Conservation (phyloP, 768 basidiomycete genomes). For the Leccinum incarnatum region DNA sequence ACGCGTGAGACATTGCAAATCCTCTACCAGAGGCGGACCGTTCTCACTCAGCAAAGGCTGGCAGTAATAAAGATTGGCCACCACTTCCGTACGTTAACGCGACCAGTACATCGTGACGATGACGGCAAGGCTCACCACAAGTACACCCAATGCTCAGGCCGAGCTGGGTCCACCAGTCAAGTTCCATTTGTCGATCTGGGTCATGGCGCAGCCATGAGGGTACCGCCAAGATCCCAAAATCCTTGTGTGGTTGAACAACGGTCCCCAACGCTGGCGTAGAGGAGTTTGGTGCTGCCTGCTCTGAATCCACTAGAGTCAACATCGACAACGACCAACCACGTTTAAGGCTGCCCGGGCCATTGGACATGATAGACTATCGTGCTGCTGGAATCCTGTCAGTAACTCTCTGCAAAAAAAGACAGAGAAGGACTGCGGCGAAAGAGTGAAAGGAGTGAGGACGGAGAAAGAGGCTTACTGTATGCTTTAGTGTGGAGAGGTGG, state of each 20-base stretch:
- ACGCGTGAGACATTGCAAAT: not conserved
- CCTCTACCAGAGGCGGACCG: not conserved
- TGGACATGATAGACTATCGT: conserved; percentile 6
- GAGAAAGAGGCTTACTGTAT: not conserved
- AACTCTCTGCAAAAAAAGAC: not conserved
- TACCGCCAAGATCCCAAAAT: conserved; percentile 34
- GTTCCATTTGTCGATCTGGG: conserved; percentile 35
- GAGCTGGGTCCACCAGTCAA: conserved; percentile 40
- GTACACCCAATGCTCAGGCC: conserved; percentile 49
- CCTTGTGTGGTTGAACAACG: not conserved
- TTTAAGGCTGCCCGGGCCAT: conserved; percentile 10
- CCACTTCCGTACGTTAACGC: conserved; percentile 25
- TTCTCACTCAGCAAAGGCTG: conserved; percentile 71
- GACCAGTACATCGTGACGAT: not conserved
- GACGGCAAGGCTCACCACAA: conserved; percentile 34
- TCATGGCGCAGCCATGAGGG: conserved; percentile 42
- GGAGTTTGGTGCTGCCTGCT: not conserved
- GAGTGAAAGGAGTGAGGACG: conserved; percentile 2
- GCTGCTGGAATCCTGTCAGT: not conserved
- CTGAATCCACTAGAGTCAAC: conserved; percentile 9
- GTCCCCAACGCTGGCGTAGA: not conserved
- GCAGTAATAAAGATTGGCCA: conserved; percentile 78
- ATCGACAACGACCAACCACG: conserved; percentile 17
- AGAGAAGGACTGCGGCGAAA: conserved; percentile 17
- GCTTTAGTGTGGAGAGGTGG: not conserved